A percentile compares a stretch with the other conserved stretches of the same genome.
Conservation (phyloP, 2,329 filamentous ascomycete genomes). For the Lojkania enalia region DNA sequence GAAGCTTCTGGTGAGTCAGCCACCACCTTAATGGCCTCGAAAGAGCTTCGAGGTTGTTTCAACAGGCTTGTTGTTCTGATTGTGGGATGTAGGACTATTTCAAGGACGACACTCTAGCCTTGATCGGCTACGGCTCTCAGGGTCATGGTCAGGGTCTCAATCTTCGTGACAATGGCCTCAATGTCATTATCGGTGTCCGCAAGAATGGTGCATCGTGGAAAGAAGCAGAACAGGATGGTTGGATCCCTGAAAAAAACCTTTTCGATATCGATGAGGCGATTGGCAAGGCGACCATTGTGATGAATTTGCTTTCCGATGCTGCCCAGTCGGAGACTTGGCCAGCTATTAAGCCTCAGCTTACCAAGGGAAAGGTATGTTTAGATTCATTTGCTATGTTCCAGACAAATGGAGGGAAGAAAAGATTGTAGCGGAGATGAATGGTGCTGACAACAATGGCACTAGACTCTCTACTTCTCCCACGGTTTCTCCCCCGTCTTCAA, state of each 20-base stretch:
- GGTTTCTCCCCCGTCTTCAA: constrained; percentile 99
- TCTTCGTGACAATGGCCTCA: constrained; percentile 98
- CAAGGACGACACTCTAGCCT: constrained; percentile 98
- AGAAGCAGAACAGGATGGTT: constrained; percentile 95
- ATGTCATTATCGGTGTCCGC: constrained; percentile 97
- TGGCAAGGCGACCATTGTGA: constrained; percentile 88
- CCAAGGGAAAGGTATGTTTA: constrained; percentile 95
- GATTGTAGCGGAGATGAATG: no score
- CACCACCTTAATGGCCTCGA: constrained; percentile 18
- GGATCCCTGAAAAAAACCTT: constrained; percentile 97
- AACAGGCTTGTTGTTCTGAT: not conserved
- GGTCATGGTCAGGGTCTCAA: constrained; percentile 99
- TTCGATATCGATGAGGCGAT: constrained; percentile 99
- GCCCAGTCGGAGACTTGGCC: constrained; percentile 99
- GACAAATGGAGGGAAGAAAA: no score
- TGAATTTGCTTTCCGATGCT: constrained; percentile 98
- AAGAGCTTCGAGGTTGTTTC: not conserved
- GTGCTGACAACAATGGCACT: constrained; percentile 23
- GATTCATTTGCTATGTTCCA: no score
- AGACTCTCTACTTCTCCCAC: constrained; percentile 99
- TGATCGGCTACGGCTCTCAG: constrained; percentile 98
- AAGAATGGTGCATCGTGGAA: constrained; percentile 99
- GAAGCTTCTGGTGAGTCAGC: constrained; percentile 84
- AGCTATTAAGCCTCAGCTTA: constrained; percentile 94
- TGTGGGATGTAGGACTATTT: constrained; percentile 77